Evolutionary conservation across 2,329 filamentous ascomycete genomes (phyloP).

Genomic region (Ceratocystis cacaofunesta): DNA sequence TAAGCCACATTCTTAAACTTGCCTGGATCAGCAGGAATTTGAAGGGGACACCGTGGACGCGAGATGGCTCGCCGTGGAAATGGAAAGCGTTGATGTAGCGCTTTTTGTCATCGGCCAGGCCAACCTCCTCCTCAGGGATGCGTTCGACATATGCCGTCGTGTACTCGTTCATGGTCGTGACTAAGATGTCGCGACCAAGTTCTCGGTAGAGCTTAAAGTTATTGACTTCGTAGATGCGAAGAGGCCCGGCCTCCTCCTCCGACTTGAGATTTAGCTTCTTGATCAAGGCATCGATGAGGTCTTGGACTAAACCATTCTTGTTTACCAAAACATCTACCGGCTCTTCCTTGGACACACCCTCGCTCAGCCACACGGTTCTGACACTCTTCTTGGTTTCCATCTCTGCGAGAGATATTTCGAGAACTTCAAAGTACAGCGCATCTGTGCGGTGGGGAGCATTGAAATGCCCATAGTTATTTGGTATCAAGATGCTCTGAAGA

Average conservation of each 20-base stretch:
- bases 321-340: conserved; percentile 69
- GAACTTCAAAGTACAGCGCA: conserved; percentile 75
- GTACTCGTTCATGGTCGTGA: conserved; percentile 78
- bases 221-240: conserved; percentile 72
- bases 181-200: conserved; percentile 51
- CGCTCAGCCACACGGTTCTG: conserved; percentile 70
- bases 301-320: conserved; percentile 67
- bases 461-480: conserved; percentile 53
- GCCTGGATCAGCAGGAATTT: conserved; percentile 74
- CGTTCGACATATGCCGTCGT: conserved; percentile 67
- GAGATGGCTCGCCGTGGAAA: conserved; percentile 77
- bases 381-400: conserved; percentile 82
- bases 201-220: conserved; percentile 73
- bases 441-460: conserved; percentile 59
- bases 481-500: conserved; percentile 64
- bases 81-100: conserved; percentile 71
- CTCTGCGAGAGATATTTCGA: conserved; percentile 89
- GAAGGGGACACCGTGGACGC: conserved; percentile 81
- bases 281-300: conserved; percentile 59
- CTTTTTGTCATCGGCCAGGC: conserved; percentile 31
- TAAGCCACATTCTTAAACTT: conserved; percentile 23
- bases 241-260: conserved; percentile 51
- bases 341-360: conserved; percentile 88
- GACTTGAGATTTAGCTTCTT: conserved; percentile 70
- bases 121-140: conserved; percentile 57